Percentiles rank a stretch among this genome's conserved stretches.
phyloP scores from a whole-genome alignment of 2,329 filamentous ascomycete species.

The Xylariales sp. region DNA sequence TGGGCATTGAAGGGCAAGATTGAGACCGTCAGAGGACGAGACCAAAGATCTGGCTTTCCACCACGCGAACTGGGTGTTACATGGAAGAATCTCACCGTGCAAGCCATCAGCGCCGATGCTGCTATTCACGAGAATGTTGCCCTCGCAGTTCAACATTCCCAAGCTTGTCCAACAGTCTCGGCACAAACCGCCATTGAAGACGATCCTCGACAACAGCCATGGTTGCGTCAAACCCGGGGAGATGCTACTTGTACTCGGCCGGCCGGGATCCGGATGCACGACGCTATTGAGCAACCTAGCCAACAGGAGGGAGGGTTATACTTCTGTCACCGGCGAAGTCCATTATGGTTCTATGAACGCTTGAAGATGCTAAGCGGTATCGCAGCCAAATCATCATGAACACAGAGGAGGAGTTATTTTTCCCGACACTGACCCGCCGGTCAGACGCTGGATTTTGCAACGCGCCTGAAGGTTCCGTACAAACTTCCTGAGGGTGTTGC shows the following conservation, averaged over 20 bases:
- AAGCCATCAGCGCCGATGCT: slow-evolving; percentile 56
- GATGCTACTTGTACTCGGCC: slow-evolving; percentile 43
- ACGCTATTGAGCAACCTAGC: slow-evolving; percentile 47
- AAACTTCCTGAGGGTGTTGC: slow-evolving; percentile 2
- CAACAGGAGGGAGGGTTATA: slow-evolving; percentile 29
- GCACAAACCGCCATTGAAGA: slow-evolving; percentile 43
- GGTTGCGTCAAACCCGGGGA: slow-evolving; percentile 32
- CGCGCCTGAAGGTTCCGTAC: slow-evolving; percentile 8
- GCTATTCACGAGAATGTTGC: slow-evolving; percentile 62
- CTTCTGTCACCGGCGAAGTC: slow-evolving; percentile 46
- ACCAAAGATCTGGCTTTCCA: slow-evolving; percentile 41
- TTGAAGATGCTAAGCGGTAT: slow-evolving; percentile 46
- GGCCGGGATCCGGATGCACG: slow-evolving; percentile 44
- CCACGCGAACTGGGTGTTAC: slow-evolving; percentile 55
- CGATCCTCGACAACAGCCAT: slow-evolving; percentile 8
- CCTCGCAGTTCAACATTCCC: slow-evolving; percentile 53
- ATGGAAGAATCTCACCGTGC: slow-evolving; percentile 60
- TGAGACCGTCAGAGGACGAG: slow-evolving; percentile 16
- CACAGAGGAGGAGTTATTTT: slow-evolving; percentile 65
- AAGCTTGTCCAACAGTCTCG: slow-evolving; percentile 47
- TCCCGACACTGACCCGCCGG: slow-evolving; percentile 73
- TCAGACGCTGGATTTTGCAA: slow-evolving; percentile 68
- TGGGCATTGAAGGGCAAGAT: slow-evolving; percentile 6
- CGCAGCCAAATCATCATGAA: slow-evolving; percentile 48
- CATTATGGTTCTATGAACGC: slow-evolving; percentile 38